Base-by-base conservation (phyloP, 169 alveolate species). In the Cryptosporidium canis region DNA sequence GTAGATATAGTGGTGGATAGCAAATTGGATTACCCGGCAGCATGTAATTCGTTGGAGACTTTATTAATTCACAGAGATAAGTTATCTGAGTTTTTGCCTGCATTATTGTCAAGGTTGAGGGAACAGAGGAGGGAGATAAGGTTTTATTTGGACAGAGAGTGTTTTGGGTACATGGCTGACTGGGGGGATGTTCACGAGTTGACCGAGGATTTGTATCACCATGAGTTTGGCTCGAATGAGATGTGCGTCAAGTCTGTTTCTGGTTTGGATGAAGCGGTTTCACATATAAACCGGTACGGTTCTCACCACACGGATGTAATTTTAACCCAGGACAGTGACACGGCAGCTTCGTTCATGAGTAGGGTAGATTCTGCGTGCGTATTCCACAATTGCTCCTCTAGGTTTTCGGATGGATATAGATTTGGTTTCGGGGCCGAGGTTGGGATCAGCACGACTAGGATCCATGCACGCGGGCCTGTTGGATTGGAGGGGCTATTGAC, bases 391-490 rank as follows among this genome's bases (percentile, higher is more conserved):
- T 90, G 93, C 68, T 91, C 94, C 66, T 83, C 94, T 0, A 85
- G 95, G 29, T 93, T 93, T 53, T 92, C 95, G 3, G 95, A 93
- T 43, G 95, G 95, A 43, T 93, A 56, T 66, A 90, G 95, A 27
- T 93, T 90, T 31, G 95, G 95, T 16, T 91, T 93, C 43, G 93
- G 94, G 2, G 94, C 95, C 0, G 95, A 93, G 67, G 93, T 93
- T 11, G 95, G 95, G 16, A 90, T 93, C n/a, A 90, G 94, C 35
- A 93, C 95, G 21, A 77, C 90, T 18, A 84, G 90, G 65, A 90
- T 91, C 53, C 95, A 93, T 61, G 94, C 95, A 1, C 63, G 95
- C 27, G 95, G 95, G 6, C 95, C 95, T 11, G 94, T 93, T 18
- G 95, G 95, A 37, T 53, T 93, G 2, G 94, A 93, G 21, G 95